These are phyloP conservation scores for Backusella tuberculispora DNA, from an alignment of 192 early-diverging fungal genomes.

Conservation along the genomic window DNA sequence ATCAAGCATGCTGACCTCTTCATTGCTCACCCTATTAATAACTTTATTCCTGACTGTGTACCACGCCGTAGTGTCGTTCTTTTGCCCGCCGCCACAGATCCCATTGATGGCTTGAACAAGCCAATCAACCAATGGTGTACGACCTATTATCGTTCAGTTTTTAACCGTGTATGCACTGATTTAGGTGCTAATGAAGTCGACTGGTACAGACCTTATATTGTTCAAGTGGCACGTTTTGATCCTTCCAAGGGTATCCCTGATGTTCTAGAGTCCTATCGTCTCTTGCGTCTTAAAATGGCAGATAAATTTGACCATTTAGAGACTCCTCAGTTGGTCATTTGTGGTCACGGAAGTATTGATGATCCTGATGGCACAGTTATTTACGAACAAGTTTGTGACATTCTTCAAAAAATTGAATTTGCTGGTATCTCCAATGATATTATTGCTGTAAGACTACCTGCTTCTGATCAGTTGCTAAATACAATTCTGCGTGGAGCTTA, in stretches of 20 bases:
- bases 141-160: conserved; percentile 74
- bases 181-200: conserved; percentile 64
- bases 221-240: conserved; percentile 85
- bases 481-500: conserved; percentile 69
- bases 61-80: conserved; percentile 67
- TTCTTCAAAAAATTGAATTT: conserved; percentile 55
- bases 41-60: conserved; percentile 74
- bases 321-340: conserved; percentile 74
- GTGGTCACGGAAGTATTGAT: conserved; percentile 81
- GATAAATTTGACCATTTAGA: conserved; percentile 46
- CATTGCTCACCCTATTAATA: conserved; percentile 77
- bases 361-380: conserved; percentile 80
- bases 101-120: conserved; percentile 85
- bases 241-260: conserved; percentile 85
- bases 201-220: conserved; percentile 71
- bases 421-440: conserved; percentile 57
- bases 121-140: conserved; percentile 53
- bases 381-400: conserved; percentile 58
- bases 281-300: conserved; percentile 61
- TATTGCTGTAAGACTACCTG: conserved; percentile 66
- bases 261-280: conserved; percentile 69
- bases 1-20: conserved; percentile 77
- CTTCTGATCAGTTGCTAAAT: conserved; percentile 82
- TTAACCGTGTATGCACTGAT: conserved; percentile 77
- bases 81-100: conserved; percentile 78